Percentiles rank a stretch among this genome's conserved stretches.
Conservation (phyloP, 768 basidiomycete species). For the Termitomyces sp. region DNA sequence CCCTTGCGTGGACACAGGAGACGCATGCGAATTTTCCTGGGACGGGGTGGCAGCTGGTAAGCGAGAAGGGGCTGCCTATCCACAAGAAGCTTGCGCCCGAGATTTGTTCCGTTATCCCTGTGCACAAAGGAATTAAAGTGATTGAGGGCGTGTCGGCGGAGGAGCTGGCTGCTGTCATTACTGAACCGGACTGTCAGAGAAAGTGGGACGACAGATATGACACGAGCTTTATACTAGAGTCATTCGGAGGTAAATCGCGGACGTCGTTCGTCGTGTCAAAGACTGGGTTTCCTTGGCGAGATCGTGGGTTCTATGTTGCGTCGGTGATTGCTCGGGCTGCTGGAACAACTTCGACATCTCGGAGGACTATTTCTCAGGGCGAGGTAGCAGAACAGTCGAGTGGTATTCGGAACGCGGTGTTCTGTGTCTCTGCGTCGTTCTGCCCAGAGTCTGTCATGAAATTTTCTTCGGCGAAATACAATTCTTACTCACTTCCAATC, state of each 20-base stretch:
- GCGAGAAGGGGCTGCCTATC: conserved; percentile 71
- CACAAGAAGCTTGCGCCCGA: conserved; percentile 71
- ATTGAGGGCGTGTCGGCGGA: conserved; percentile 93
- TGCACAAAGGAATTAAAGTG: conserved; percentile 86
- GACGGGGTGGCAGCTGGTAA: conserved; percentile 70
- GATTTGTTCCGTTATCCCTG: conserved; percentile 74
- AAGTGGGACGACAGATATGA: conserved; percentile 88
- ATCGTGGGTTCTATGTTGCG: conserved; percentile 80
- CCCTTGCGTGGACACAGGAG: conserved; percentile 72
- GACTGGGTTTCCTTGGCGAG: conserved; percentile 85
- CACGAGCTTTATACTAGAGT: conserved; percentile 61
- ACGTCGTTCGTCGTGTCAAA: conserved; percentile 71
- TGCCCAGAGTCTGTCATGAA: conserved; percentile 52
- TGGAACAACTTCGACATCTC: conserved; percentile 29
- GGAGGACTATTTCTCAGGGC: conserved; percentile 31
- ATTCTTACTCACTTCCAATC: conserved; percentile 65
- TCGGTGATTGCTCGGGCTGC: conserved; percentile 63
- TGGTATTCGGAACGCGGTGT: conserved; percentile 56
- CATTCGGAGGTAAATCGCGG: conserved; percentile 68
- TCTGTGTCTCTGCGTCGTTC: conserved; percentile 81
- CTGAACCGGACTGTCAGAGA: conserved; percentile 64
- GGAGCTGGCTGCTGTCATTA: conserved; percentile 73
- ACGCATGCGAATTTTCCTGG: conserved; percentile 53
- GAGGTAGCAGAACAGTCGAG: conserved; percentile 33
- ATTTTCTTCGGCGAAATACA: conserved; percentile 66